Conservation (phyloP, 352 stramenopile species). For the Globisporangium nunn region DNA sequence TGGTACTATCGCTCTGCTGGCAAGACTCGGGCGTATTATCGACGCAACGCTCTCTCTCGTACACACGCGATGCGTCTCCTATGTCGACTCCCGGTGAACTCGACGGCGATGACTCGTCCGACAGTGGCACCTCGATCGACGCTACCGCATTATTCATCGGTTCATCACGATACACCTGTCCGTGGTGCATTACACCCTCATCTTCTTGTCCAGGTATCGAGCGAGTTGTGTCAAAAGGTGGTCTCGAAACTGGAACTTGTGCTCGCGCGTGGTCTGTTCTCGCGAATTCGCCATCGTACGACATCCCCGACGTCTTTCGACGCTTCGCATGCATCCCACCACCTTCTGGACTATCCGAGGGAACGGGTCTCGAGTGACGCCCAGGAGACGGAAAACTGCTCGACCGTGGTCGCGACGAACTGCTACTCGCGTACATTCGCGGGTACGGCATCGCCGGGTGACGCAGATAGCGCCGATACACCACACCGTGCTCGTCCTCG, state of each 20-base stretch:
- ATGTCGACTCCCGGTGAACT: background rate
- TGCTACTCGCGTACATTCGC: slow-evolving; percentile 3
- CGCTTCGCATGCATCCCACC: slow-evolving; percentile 5
- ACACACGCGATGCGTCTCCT: background rate
- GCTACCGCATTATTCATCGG: background rate
- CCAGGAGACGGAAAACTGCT: slow-evolving; percentile 4
- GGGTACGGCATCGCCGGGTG: slow-evolving; percentile 3
- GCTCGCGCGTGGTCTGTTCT: background rate
- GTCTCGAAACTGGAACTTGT: background rate
- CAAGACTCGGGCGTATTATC: background rate
- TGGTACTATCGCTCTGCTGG: background rate
- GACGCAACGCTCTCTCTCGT: background rate
- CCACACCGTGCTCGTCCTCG: slow-evolving; percentile 5
- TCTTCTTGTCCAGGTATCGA: background rate
- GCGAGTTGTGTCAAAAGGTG: background rate
- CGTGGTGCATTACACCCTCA: background rate
- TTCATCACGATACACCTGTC: background rate
- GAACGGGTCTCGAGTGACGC: background rate
- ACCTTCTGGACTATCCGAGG: background rate
- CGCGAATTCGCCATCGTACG: background rate
- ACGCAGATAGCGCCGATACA: slow-evolving; percentile 9
- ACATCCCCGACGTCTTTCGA: slow-evolving; percentile 4
- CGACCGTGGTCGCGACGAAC: background rate
- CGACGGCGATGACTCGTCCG: background rate
- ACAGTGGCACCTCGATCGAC: slow-evolving; percentile 1